A percentile compares a stretch with the other conserved stretches of the same genome.
These are phyloP conservation scores for Nitzschia sp. DNA, from an alignment of 108 stramenopile species.

Conservation along the genomic window DNA sequence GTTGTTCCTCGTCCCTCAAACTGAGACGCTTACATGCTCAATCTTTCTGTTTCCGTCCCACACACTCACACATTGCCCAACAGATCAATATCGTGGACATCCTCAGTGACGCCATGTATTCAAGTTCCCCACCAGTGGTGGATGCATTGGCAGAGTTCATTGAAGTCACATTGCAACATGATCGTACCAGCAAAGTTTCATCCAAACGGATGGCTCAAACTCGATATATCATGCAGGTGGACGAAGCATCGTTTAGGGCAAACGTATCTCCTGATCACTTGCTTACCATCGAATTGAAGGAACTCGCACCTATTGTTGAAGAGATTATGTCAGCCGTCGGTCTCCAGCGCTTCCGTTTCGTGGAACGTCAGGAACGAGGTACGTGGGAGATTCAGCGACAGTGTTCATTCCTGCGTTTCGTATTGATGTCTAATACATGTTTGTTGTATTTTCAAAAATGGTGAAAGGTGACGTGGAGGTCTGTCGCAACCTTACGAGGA, in stretches of 20 bases:
- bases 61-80: not conserved
- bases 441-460: too few species aligned
- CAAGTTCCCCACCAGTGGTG: constrained; percentile 58
- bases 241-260: constrained; percentile 41
- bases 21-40: constrained; percentile 3
- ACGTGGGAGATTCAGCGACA: too few species aligned
- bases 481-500: constrained; percentile 34
- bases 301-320: constrained; percentile 48
- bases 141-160: constrained; percentile 73
- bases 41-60: not conserved
- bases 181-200: constrained; percentile 18
- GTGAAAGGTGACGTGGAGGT: constrained; percentile 26
- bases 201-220: constrained; percentile 45
- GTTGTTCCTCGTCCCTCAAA: not conserved
- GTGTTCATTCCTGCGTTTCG: too few species aligned
- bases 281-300: constrained; percentile 50
- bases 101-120: constrained; percentile 71
- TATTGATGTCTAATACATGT: too few species aligned
- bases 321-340: constrained; percentile 68
- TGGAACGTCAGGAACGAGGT: constrained; percentile 52
- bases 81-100: constrained; percentile 67
- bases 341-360: constrained; percentile 71
- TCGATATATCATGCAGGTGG: constrained; percentile 48
- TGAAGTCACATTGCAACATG: constrained; percentile 47
- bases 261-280: constrained; percentile 40